Percentiles rank a stretch among this genome's conserved stretches.
Conservation (phyloP, 2,329 filamentous ascomycete species). For the Colletotrichum sp. region DNA sequence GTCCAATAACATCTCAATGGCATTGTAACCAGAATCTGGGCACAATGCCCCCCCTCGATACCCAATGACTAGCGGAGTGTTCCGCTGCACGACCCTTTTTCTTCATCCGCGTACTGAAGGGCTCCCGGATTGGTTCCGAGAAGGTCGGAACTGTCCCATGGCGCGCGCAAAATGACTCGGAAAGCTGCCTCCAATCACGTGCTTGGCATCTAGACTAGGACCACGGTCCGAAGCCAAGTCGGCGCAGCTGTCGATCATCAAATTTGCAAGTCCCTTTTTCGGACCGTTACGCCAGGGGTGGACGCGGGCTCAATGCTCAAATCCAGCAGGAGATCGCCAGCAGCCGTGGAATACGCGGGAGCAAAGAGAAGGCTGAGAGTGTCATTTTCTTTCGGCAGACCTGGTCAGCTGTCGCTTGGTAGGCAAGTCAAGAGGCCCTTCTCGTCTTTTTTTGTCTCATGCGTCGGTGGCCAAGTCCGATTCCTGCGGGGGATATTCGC, state of each 20-base stretch:
- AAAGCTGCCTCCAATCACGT: neutral
- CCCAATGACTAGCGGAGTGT: neutral
- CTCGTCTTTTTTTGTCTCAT: neutral
- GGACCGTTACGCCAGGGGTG: neutral
- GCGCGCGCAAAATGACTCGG: conserved; percentile 2
- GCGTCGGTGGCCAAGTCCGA: neutral
- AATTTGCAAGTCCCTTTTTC: neutral
- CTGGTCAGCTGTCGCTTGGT: neutral
- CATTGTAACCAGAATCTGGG: neutral
- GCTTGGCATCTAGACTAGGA: neutral
- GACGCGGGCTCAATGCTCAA: neutral
- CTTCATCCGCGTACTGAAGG: neutral
- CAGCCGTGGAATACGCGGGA: neutral
- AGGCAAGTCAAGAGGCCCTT: neutral
- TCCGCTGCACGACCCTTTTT: neutral
- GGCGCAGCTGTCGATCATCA: neutral
- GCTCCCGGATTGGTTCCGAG: neutral
- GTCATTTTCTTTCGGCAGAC: neutral
- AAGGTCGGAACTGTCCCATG: neutral
- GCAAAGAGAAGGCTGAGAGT: neutral
- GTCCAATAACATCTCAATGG: neutral
- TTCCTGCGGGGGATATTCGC: neutral
- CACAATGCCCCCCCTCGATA: neutral
- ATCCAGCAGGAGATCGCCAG: neutral
- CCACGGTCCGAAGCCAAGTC: neutral